Evolutionary conservation across 371 early-diverging fungal genomes (phyloP).

Genomic region (Mortierella sp.): DNA sequence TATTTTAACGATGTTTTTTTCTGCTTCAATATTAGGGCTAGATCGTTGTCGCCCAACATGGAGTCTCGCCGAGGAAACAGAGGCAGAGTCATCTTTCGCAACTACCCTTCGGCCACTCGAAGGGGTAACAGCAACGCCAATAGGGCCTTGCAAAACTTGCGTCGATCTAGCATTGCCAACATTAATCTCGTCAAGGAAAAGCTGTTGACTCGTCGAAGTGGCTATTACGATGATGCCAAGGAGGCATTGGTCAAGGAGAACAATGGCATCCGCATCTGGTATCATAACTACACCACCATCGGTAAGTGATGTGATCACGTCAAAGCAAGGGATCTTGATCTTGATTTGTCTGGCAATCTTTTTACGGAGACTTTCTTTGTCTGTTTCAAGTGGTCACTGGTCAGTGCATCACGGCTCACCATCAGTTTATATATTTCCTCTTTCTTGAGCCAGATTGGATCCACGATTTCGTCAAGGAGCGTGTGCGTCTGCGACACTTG

Average conservation of each 20-base stretch:
- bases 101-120: conserved; percentile 13
- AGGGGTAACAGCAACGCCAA: conserved; percentile 16
- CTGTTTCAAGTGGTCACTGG: neutral
- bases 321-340: neutral
- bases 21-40: conserved; percentile 20
- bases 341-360: neutral
- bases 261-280: conserved; percentile 75
- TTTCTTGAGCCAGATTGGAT: conserved; percentile 83
- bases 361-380: neutral
- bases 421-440: neutral
- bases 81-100: conserved; percentile 38
- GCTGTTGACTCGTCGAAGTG: conserved; percentile 39
- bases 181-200: conserved; percentile 49
- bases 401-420: neutral
- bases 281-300: conserved; percentile 78
- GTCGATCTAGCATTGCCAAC: conserved; percentile 52
- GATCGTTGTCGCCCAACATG: conserved; percentile 52
- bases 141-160: conserved; percentile 36
- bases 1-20: neutral
- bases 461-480: conserved; percentile 93
- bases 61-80: conserved; percentile 33
- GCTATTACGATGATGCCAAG: conserved; percentile 64
- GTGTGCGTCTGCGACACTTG: conserved; percentile 79
- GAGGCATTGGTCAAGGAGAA: conserved; percentile 72
- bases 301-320: conserved; percentile 69